Evolutionary conservation across 352 stramenopile species (phyloP).

Genomic region (Phytophthora sp.): DNA sequence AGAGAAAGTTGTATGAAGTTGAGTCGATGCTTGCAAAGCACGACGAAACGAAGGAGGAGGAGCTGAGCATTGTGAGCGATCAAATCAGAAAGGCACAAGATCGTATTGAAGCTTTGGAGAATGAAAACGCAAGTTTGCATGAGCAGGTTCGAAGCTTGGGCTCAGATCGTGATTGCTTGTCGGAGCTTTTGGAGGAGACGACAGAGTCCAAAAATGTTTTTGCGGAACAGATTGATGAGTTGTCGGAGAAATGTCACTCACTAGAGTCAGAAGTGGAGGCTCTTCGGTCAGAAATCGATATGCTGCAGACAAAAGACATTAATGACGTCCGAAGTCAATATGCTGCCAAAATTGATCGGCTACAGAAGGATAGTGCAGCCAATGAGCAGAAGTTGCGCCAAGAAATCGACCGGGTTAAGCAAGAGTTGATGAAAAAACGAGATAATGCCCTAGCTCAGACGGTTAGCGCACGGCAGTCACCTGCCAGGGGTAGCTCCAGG

Average conservation of each 20-base stretch:
- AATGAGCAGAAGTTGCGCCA: constrained; percentile 52
- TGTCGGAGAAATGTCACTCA: constrained; percentile 41
- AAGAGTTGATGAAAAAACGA: constrained; percentile 50
- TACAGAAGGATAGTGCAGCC: constrained; percentile 55
- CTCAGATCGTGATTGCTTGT: constrained; percentile 42
- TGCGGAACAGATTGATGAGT: constrained; percentile 56
- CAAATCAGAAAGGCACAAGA: constrained; percentile 35
- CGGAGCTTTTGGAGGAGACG: constrained; percentile 35
- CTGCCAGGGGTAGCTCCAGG: neutral
- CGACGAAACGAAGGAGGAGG: constrained; percentile 51
- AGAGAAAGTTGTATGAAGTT: constrained; percentile 79
- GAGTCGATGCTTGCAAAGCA: constrained; percentile 61
- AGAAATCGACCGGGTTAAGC: constrained; percentile 61
- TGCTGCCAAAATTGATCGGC: constrained; percentile 44
- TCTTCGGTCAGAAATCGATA: constrained; percentile 63
- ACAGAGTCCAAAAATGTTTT: constrained; percentile 62
- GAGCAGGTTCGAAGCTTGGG: constrained; percentile 33
- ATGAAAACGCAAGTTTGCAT: constrained; percentile 45
- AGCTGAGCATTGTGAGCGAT: constrained; percentile 42
- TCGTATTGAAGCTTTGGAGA: constrained; percentile 38
- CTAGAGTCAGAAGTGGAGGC: constrained; percentile 59
- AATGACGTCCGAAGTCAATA: constrained; percentile 55
- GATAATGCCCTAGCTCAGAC: constrained; percentile 20
- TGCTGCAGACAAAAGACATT: constrained; percentile 72
- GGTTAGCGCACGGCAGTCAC: constrained; percentile 24